Percentiles rank a stretch among this genome's conserved stretches.
phyloP scores from a whole-genome alignment of 2,329 filamentous ascomycete species.

The Neofusicoccum cordaticola region DNA sequence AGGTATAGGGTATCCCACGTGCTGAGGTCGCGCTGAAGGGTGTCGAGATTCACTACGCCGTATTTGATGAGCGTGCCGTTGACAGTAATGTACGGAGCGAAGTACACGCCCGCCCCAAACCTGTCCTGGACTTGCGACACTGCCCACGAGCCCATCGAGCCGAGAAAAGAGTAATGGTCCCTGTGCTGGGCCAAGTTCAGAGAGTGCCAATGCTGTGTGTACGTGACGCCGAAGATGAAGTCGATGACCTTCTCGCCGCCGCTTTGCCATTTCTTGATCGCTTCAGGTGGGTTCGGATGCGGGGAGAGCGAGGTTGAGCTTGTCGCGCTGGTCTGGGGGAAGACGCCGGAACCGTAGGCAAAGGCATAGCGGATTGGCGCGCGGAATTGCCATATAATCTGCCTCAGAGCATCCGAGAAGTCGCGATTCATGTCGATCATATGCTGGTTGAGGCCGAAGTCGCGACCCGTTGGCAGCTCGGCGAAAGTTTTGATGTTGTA shows the following conservation, averaged over 20 bases:
- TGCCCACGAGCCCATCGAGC: slow-evolving; percentile 76
- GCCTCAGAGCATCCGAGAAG: slow-evolving; percentile 84
- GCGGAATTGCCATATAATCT: slow-evolving; percentile 81
- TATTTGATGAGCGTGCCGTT: slow-evolving; percentile 98
- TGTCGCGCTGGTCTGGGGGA: slow-evolving; percentile 65
- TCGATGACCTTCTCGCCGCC: slow-evolving; percentile 95
- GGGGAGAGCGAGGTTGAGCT: slow-evolving; percentile 58
- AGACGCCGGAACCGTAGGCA: slow-evolving; percentile 95
- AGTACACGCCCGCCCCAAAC: slow-evolving; percentile 93
- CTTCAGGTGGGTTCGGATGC: slow-evolving; percentile 77
- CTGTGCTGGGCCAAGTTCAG: slow-evolving; percentile 86
- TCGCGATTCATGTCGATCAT: slow-evolving; percentile 87
- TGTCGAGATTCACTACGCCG: slow-evolving; percentile 91
- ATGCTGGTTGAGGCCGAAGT: slow-evolving; percentile 94
- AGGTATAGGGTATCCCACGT: slow-evolving; percentile 95
- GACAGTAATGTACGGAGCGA: slow-evolving; percentile 91
- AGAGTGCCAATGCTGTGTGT: slow-evolving; percentile 95
- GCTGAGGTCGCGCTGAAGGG: slow-evolving; percentile 78
- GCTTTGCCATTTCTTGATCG: slow-evolving; percentile 80
- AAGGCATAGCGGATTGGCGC: slow-evolving; percentile 96
- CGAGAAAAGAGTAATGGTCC: slow-evolving; percentile 86
- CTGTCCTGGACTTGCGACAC: slow-evolving; percentile 83
- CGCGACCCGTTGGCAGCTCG: slow-evolving; percentile 66
- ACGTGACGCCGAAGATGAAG: slow-evolving; percentile 93
- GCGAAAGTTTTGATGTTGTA: slow-evolving; percentile 71